Evolutionary conservation across 129 eudicot species (phyloP), one percentile per base, ranked within the genome.

Genomic region (Artemisia annua): DNA sequence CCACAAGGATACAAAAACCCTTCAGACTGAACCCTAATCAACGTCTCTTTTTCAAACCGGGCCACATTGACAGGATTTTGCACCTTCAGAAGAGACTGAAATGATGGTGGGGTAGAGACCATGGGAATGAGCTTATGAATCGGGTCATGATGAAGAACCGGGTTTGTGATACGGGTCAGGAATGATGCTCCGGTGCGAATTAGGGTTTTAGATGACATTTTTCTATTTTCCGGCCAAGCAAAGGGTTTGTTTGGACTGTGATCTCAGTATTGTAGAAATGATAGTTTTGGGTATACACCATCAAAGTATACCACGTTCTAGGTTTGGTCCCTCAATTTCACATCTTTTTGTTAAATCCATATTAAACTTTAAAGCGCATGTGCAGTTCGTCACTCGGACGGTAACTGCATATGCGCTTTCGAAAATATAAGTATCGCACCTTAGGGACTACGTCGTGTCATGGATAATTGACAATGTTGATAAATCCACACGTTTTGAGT

Each of bases 141-240:
- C 28, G 78, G 73, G 48, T 63, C 44, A 11, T 51, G 77, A 49
- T 18, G 68, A 18, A 67, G 19, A 12, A 48, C 18, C 44, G 80
- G 81, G 35, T 70, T 83, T 28, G 69, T 50, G 16, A 88, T 28
- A 46, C 92, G 96, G 67, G 67, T 78, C 66, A 79, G 43, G 26
- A 84, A 28, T 10, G 90, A 66, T 70, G 68, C 84, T 79, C 97
- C 92, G 65, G 88, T 35, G 52, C 96, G 96, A 67, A 91, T 60
- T 78, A 91, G 87, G 85, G 97, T 84, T 86, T 86, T 91, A 69
- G 86, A 67, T 67, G 89, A 70, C 96, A 91, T 88, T n/a, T n/a
- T n/a, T n/a, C n/a, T n/a, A 20, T 79, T 80, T 75, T 57, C 52
- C 68, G 32, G 66, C 52, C 28, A 61, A 61, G 30, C 9, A 24